Evolutionary conservation across 441 rosid genomes (phyloP), one percentile per base, ranked within the genome.

Genomic region (Theobroma grandiflorum): DNA sequence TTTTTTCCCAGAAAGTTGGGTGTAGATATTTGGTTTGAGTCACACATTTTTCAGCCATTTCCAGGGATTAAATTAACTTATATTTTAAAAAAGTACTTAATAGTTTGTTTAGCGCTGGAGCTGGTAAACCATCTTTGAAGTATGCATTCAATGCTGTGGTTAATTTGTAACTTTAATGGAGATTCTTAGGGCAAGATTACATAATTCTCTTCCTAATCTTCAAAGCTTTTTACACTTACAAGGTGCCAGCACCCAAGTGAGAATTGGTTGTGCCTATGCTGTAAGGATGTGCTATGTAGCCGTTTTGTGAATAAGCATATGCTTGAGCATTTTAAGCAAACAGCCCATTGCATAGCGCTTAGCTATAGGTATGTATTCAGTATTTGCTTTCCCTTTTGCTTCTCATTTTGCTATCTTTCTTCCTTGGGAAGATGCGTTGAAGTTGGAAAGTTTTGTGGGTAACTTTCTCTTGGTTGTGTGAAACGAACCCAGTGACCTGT

Each of bases 221-320:
- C 26, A 5, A 14, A 45, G 53, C 14, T 20, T 69, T 43, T 26
- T 64, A 64, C 0, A 64, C 37, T 6, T 69, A 0, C n/a, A 14
- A 95, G 99, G 92, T 95, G 99, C 78, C 85, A 91, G 33, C 87
- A 92, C 79, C 95, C 92, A 1, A 87, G 73, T 4, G 99, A 93
- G 90, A 96, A 93, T 82, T 96, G 99, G 99, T 15, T 94, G 79
- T 96, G 99, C 40, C 82, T 96, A 80, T 83, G 89, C 73, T 96
- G 98, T 73, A 92, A 92, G 90, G 98, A 93, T 63, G 98, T 94
- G 14, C 85, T 93, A 0, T 96, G 99, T 80, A 96, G 99, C 86
- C 95, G 98, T 59, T 94, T 94, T 10, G 94, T 96, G 84, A 94
- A 94, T 61, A 90, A 91, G 85, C 97, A 95, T 78, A 94, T 95